phyloP scores from a whole-genome alignment of 2,329 filamentous ascomycete genomes.

The Aspergillus puulaauensis region DNA sequence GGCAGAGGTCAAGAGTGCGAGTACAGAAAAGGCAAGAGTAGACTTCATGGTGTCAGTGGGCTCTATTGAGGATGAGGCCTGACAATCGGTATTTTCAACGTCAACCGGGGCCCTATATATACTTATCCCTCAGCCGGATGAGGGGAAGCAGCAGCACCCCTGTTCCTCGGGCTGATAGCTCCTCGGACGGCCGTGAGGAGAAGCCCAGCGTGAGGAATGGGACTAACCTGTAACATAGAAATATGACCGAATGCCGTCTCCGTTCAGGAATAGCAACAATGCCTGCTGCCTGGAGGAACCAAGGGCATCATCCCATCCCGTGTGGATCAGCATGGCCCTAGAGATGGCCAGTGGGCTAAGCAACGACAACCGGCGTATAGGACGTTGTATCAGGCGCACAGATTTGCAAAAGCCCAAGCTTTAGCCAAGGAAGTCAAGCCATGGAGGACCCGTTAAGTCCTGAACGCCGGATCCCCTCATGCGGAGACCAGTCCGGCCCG shows the following conservation, averaged over 20 bases:
- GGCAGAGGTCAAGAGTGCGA: neutral
- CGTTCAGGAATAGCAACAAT: neutral
- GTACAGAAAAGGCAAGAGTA: slow-evolving; percentile 1
- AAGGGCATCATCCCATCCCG: neutral
- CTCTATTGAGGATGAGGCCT: neutral
- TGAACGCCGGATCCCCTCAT: neutral
- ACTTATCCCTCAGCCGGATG: neutral
- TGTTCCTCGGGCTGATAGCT: neutral
- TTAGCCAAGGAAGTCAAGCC: slow-evolving; percentile 8
- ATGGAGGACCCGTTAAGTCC: neutral
- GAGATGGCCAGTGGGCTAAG: neutral
- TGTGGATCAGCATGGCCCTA: neutral
- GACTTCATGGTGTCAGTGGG: slow-evolving; percentile 13
- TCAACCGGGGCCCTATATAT: neutral
- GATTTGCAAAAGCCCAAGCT: neutral
- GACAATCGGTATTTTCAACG: neutral
- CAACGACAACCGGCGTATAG: neutral
- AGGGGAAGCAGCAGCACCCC: neutral
- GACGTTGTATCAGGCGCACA: neutral
- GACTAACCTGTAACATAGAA: neutral
- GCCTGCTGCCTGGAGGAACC: neutral
- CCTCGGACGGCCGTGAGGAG: neutral
- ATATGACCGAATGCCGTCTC: neutral
- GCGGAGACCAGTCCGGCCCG: neutral
- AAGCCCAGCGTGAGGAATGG: neutral